Evolutionary conservation across 1,284 basidiomycete species (phyloP), one percentile per base, ranked within the genome.

Genomic region (Ceratobasidium sp.): DNA sequence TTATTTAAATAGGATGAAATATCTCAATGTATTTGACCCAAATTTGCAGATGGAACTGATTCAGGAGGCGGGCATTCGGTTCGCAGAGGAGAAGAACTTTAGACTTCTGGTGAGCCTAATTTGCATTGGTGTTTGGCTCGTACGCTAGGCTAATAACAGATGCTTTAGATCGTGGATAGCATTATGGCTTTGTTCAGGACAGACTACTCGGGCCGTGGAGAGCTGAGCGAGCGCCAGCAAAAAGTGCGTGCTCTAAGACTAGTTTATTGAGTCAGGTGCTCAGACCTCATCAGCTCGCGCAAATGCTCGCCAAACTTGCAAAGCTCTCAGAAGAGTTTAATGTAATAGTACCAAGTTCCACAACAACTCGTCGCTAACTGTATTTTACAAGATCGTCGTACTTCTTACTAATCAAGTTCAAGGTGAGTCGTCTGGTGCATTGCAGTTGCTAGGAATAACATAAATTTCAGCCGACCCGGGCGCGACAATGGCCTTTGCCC

Each of bases 161-260:
- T 27, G 54, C 29, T 31, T 31, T 72, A 94, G 91, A 92, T 97
- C 72, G 87, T 94, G 31, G 93, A 98, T 77, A 94, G 92, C 73
- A 95, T 97, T 73, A 96, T 98, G 92, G 95, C 95, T 32, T 83
- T 96, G 8, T 97, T 97, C 79, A 87, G 94, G 12, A 92, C 94
- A 20, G 95, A 97, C 78, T 97, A 84, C 77, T 93, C 92, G 4
- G 95, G 94, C 10, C 82, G 94, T 80, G 95, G 95, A 32, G 94
- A 97, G 78, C 80, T 97, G 27, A 93, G 92, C 69, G 94, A 96
- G 80, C 83, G 94, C 54, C 94, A 96, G 76, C 94, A 96, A 77
- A 93, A 94, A 82, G 92, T 87, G 73, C 69, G 76, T 68, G 69
- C 22, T 56, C 20, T 31, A 32, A 56, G 13, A 15, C 20, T 8